Conservation (phyloP, 1,284 basidiomycete genomes). For the Ceratobasidium sp. region DNA sequence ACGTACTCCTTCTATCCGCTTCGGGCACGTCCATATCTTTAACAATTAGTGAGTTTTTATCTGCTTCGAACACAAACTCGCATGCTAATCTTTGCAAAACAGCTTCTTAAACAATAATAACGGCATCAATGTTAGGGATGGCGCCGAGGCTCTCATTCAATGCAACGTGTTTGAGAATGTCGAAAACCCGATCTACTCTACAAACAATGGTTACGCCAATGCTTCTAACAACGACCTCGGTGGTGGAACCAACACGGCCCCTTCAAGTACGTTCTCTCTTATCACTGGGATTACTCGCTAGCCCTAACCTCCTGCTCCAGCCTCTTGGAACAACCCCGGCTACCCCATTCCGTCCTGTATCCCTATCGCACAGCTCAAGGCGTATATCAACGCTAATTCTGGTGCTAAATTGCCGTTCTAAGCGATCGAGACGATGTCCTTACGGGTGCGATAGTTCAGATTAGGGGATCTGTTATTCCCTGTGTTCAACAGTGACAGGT, state of each 20-base stretch:
- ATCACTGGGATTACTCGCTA: not conserved
- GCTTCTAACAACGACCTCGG: not conserved
- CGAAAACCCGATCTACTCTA: not conserved
- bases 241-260: not conserved
- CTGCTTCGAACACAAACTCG: no score
- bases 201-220: not conserved
- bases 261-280: not conserved
- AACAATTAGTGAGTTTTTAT: slow-evolving; percentile 11
- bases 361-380: not conserved
- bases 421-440: not conserved
- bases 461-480: no score
- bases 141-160: slow-evolving; percentile 54
- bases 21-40: slow-evolving; percentile 52
- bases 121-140: not conserved
- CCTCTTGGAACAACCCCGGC: not conserved
- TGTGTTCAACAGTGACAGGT: no score
- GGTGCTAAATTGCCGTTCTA: not conserved
- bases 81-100: not conserved
- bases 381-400: not conserved
- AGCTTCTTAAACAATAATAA: not conserved
- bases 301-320: not conserved
- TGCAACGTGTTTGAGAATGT: slow-evolving; percentile 60
- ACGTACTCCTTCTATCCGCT: slow-evolving; percentile 54
- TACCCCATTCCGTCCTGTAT: not conserved
- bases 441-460: not conserved